A percentile compares a stretch with the other conserved stretches of the same genome.
phyloP scores from a whole-genome alignment of 192 early-diverging fungal species.

The Podila epigama region DNA sequence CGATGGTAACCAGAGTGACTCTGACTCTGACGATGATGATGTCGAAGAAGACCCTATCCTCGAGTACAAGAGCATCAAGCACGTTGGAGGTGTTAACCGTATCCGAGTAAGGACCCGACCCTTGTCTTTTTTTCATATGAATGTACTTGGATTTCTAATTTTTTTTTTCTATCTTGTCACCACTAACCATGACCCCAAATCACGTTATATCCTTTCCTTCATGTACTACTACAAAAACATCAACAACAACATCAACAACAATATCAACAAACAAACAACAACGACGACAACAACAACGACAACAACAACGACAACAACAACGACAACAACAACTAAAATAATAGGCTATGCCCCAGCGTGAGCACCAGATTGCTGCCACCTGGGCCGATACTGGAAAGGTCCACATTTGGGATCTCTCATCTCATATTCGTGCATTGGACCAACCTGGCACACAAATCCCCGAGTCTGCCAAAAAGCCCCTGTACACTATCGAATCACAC shows the following conservation, averaged over 20 bases:
- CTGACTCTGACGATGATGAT: slow-evolving; percentile 78
- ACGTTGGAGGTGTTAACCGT: slow-evolving; percentile 93
- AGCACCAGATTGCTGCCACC: slow-evolving; percentile 84
- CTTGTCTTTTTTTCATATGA: slow-evolving; percentile 12
- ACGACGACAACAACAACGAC: too few relatives aligned
- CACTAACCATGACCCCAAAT: too few relatives aligned
- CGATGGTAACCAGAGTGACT: slow-evolving; percentile 78
- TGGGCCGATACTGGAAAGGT: slow-evolving; percentile 98
- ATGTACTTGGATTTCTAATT: too few relatives aligned
- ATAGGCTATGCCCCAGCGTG: slow-evolving; percentile 73
- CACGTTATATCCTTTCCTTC: too few relatives aligned
- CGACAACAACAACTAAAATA: slow-evolving; percentile 1
- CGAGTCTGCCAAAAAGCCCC: slow-evolving; percentile 68
- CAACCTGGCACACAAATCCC: slow-evolving; percentile 76
- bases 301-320: too few relatives aligned
- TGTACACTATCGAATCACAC: slow-evolving; percentile 85
- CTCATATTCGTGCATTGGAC: slow-evolving; percentile 78
- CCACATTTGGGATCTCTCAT: slow-evolving; percentile 88
- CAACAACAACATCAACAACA: too few relatives aligned
- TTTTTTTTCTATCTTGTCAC: too few relatives aligned
- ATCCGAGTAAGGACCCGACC: slow-evolving; percentile 66
- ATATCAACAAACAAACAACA: too few relatives aligned
- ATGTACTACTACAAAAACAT: too few relatives aligned
- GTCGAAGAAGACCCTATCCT: slow-evolving; percentile 96
- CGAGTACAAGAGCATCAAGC: slow-evolving; percentile 82